These are phyloP conservation scores for Hypoxylon sp. DNA, from an alignment of 2,329 filamentous ascomycete species.

Conservation along the genomic window DNA sequence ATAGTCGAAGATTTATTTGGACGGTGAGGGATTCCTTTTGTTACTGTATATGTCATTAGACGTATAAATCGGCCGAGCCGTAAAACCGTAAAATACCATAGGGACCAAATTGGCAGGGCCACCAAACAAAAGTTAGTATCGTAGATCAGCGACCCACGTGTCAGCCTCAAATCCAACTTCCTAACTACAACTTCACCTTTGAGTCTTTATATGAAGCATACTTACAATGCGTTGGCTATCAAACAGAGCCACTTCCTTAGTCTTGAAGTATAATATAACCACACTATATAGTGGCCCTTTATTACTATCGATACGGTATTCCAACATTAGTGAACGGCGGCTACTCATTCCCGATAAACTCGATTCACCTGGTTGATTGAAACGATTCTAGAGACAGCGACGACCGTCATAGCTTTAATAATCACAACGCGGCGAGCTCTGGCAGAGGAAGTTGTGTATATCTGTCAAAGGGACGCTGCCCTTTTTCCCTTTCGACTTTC, in stretches of 20 bases:
- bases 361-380: conserved; percentile 45
- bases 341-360: conserved; percentile 16
- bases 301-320: not conserved
- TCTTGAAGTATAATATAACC: conserved; percentile 14
- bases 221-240: conserved; percentile 44
- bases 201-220: conserved; percentile 29
- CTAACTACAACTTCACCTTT: conserved; percentile 42
- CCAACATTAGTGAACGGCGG: conserved; percentile 4
- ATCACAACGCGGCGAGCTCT: not conserved
- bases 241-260: conserved; percentile 30
- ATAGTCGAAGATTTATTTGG: not conserved
- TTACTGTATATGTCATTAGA: not conserved
- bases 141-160: conserved; percentile 40
- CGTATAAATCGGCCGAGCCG: not conserved
- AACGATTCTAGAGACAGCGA: conserved; percentile 3
- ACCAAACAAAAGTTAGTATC: conserved; percentile 34
- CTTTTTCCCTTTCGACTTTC: not conserved
- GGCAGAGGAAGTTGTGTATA: not conserved
- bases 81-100: conserved; percentile 12
- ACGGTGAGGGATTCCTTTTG: not conserved
- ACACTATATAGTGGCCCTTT: not conserved
- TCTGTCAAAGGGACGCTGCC: not conserved
- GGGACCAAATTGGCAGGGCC: conserved; percentile 8
- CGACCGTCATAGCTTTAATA: conserved; percentile 4
- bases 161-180: conserved; percentile 45